Conservation (phyloP, 306 rosid genomes). For the Arachis hypogaea region DNA sequence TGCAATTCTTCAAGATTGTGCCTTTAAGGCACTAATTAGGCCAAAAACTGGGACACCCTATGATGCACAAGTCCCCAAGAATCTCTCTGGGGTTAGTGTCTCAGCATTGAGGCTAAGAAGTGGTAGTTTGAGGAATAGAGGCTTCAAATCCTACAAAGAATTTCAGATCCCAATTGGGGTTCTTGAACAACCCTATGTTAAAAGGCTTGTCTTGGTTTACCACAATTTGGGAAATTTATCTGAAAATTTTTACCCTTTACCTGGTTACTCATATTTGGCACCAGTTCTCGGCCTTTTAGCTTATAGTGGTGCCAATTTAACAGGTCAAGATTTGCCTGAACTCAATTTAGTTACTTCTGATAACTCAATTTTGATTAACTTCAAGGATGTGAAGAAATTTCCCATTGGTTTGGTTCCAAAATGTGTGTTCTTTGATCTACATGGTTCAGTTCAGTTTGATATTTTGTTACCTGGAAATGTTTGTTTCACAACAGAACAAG, state of each 20-base stretch:
- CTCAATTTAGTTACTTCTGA: constrained; percentile 57
- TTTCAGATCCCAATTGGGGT: constrained; percentile 74
- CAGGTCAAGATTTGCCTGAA: constrained; percentile 58
- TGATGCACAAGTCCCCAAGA: constrained; percentile 44
- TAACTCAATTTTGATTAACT: constrained; percentile 54
- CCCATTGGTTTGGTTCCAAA: constrained; percentile 43
- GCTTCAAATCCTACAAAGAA: constrained; percentile 57
- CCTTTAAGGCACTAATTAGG: constrained; percentile 53
- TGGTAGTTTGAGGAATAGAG: constrained; percentile 67
- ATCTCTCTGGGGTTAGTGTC: constrained; percentile 48
- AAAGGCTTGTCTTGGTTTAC: constrained; percentile 64
- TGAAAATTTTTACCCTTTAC: constrained; percentile 61
- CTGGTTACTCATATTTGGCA: constrained; percentile 60
- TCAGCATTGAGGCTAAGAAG: constrained; percentile 66
- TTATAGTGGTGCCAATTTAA: constrained; percentile 52
- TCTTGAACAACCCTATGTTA: constrained; percentile 64
- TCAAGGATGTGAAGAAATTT: constrained; percentile 40
- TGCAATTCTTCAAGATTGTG: constrained; percentile 60
- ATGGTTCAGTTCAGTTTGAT: constrained; percentile 68
- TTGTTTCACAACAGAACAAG: constrained; percentile 56
- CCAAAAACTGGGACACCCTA: constrained; percentile 61
- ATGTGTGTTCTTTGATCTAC: constrained; percentile 61
- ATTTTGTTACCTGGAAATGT: constrained; percentile 47
- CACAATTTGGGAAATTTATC: constrained; percentile 70
- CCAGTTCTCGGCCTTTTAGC: constrained; percentile 66